These are phyloP conservation scores for Leucocoprinus sp. DNA, from an alignment of 768 basidiomycete species.

Conservation along the genomic window DNA sequence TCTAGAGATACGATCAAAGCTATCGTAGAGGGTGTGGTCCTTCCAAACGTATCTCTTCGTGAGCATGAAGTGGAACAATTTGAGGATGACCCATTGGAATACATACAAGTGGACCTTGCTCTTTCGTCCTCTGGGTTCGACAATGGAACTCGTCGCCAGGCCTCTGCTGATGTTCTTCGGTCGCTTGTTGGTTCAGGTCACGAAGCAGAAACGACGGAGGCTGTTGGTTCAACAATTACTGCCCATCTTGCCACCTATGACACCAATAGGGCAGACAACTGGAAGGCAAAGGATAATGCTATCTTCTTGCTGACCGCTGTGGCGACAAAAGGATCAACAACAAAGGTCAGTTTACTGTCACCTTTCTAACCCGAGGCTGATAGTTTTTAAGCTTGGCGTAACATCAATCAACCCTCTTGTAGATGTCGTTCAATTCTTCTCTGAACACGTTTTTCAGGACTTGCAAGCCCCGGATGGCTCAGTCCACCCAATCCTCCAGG, in stretches of 20 bases:
- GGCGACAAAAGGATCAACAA: conserved; percentile 82
- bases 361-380: conserved; percentile 2
- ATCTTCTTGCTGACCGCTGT: conserved; percentile 91
- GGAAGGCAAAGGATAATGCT: conserved; percentile 92
- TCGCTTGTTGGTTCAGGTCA: conserved; percentile 77
- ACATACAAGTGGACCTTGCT: conserved; percentile 80
- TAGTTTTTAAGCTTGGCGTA: conserved; percentile 64
- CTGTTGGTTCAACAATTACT: conserved; percentile 79
- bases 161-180: conserved; percentile 92
- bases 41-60: conserved; percentile 87
- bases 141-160: conserved; percentile 79
- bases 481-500: conserved; percentile 87
- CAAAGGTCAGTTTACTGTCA: conserved; percentile 43
- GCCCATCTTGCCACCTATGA: conserved; percentile 65
- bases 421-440: conserved; percentile 94
- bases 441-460: conserved; percentile 83
- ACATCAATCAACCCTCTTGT: conserved; percentile 89
- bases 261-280: conserved; percentile 50
- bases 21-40: conserved; percentile 82
- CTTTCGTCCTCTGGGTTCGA: conserved; percentile 56
- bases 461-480: conserved; percentile 57
- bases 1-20: conserved; percentile 71
- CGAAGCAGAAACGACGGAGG: conserved; percentile 80
- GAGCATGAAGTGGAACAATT: conserved; percentile 92
- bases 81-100: conserved; percentile 95